Percentiles rank a stretch among this genome's conserved stretches.
phyloP scores from a whole-genome alignment of 2,329 filamentous ascomycete genomes.

The Coniella vitis region DNA sequence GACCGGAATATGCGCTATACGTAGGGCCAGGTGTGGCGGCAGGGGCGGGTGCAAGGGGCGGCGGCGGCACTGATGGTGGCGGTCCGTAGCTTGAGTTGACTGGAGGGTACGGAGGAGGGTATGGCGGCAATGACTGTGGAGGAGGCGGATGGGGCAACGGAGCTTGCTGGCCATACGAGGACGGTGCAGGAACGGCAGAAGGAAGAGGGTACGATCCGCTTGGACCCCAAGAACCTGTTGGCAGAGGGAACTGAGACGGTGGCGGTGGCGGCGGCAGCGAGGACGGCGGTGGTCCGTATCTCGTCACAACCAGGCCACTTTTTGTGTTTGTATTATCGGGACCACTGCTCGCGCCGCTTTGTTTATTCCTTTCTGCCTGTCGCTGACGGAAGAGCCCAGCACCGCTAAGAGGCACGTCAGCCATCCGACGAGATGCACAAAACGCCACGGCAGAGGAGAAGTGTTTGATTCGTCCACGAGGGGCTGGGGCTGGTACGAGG shows the following conservation, averaged over 20 bases:
- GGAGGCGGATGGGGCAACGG: slow-evolving; percentile 14
- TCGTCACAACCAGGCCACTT: slow-evolving; percentile 29
- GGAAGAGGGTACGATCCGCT: slow-evolving; percentile 17
- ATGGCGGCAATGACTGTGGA: slow-evolving; percentile 10
- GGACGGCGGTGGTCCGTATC: slow-evolving; percentile 26
- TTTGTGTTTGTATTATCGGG: slow-evolving; percentile 32
- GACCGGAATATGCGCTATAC: slow-evolving; percentile 13
- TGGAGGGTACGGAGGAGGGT: slow-evolving; percentile 17
- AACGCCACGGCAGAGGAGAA: not conserved
- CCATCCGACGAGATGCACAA: slow-evolving; percentile 5
- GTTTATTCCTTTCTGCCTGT: slow-evolving; percentile 16
- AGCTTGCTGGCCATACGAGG: slow-evolving; percentile 15
- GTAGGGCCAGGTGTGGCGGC: slow-evolving; percentile 3
- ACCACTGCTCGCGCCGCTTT: slow-evolving; percentile 3
- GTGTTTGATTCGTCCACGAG: no score
- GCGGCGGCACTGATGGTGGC: slow-evolving; percentile 4
- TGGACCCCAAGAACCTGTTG: slow-evolving; percentile 18
- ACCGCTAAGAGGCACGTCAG: slow-evolving; percentile 18
- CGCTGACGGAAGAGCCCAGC: slow-evolving; percentile 20
- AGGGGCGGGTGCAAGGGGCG: slow-evolving; percentile 2
- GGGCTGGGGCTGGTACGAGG: no score
- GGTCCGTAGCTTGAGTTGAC: slow-evolving; percentile 8
- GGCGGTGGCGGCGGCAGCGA: slow-evolving; percentile 15
- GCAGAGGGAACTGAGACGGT: slow-evolving; percentile 14
- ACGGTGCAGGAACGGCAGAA: slow-evolving; percentile 16